phyloP scores from a whole-genome alignment of 768 basidiomycete genomes.

The Lactarius vividus region DNA sequence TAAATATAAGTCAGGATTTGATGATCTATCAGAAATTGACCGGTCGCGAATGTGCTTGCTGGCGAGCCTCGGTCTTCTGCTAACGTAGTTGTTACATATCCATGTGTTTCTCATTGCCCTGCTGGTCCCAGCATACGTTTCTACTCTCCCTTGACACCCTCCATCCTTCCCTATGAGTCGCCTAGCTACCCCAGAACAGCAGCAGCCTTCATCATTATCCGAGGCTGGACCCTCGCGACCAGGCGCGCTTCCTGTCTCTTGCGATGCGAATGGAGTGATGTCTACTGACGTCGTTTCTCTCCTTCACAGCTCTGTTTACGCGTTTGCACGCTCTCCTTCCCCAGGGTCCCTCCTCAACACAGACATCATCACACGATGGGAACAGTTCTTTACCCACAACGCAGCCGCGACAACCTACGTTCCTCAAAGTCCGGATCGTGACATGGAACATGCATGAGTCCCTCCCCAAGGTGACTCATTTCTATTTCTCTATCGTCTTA shows the following conservation, averaged over 20 bases:
- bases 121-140: not conserved
- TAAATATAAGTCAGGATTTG: not conserved
- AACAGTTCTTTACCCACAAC: conserved; percentile 29
- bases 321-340: conserved; percentile 55
- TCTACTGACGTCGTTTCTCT: conserved; percentile 6
- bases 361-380: conserved; percentile 29
- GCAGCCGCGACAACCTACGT: conserved; percentile 35
- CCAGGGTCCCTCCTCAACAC: conserved; percentile 27
- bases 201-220: not conserved
- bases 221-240: conserved; percentile 23
- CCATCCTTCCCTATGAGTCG: conserved; percentile 3
- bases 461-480: conserved; percentile 65
- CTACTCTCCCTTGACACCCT: conserved; percentile 1
- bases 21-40: not conserved
- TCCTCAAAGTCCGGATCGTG: conserved; percentile 64
- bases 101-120: conserved; percentile 14
- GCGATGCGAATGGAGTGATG: not conserved
- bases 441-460: conserved; percentile 90
- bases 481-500: not conserved
- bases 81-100: conserved; percentile 8
- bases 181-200: not conserved
- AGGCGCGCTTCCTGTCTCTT: conserved; percentile 18
- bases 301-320: conserved; percentile 38
- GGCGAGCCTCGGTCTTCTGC: not conserved
- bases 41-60: not conserved